Evolutionary conservation across 345 rosid genomes (phyloP).

Genomic region (Moringa oleifera): DNA sequence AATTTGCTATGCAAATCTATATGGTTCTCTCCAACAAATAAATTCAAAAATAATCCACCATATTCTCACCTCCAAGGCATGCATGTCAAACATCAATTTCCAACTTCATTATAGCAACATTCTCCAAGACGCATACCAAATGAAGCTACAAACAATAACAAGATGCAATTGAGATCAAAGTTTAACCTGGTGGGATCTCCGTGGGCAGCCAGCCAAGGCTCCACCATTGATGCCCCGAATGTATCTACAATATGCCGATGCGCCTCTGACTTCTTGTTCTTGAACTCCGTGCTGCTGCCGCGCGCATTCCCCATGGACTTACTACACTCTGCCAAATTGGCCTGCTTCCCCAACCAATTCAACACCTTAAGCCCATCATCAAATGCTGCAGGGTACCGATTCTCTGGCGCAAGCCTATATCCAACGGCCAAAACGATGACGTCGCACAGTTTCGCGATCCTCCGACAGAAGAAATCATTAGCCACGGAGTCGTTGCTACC

Average conservation of each 20-base stretch:
- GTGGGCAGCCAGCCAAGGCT: conserved; percentile 94
- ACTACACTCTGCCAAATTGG: conserved; percentile 86
- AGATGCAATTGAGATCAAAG: conserved; percentile 8
- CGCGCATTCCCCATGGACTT: conserved; percentile 56
- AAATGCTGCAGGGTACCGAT: conserved; percentile 75
- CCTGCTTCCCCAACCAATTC: conserved; percentile 91
- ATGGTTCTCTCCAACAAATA: not conserved
- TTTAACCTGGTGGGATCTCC: conserved; percentile 89
- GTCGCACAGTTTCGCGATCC: conserved; percentile 77
- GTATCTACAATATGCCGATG: conserved; percentile 67
- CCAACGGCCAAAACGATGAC: conserved; percentile 90
- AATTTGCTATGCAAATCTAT: not conserved
- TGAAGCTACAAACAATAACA: not conserved
- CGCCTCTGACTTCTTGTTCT: conserved; percentile 64
- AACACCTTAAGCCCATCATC: conserved; percentile 80
- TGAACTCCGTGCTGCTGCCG: conserved; percentile 46
- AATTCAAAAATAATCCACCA: not conserved
- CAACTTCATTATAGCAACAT: not conserved
- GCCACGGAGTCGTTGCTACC: conserved; percentile 89
- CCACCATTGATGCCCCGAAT: conserved; percentile 87
- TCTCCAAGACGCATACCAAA: too few relatives aligned
- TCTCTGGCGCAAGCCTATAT: conserved; percentile 90
- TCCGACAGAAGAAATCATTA: conserved; percentile 72
- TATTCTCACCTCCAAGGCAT: not conserved
- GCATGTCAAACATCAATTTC: not conserved